Percentiles rank a stretch among this genome's conserved stretches.
Conservation (phyloP, 495 filamentous ascomycete genomes). For the Letharia columbiana region DNA sequence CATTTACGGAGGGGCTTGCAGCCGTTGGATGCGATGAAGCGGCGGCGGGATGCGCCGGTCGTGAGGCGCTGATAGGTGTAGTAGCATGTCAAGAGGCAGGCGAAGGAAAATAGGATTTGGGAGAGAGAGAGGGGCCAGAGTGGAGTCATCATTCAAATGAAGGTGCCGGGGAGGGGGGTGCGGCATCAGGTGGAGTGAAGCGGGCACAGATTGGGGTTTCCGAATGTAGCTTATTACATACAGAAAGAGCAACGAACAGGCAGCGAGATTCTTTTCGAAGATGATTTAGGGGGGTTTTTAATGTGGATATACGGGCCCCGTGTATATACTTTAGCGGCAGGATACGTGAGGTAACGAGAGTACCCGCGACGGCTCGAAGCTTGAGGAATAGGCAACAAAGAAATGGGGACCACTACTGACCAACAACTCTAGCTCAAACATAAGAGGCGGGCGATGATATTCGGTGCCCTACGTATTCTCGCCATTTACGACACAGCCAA, state of each 20-base stretch:
- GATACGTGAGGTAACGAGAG: not conserved
- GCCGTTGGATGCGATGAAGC: constrained; percentile 17
- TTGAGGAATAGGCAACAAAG: constrained; percentile 5
- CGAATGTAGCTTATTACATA: not conserved
- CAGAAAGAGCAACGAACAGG: not conserved
- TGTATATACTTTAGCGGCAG: not conserved
- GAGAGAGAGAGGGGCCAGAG: constrained; percentile 4
- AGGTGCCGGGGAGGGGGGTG: no score
- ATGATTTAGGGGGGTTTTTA: no score
- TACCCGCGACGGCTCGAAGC: not conserved
- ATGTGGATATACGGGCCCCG: no score
- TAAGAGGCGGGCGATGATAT: not conserved
- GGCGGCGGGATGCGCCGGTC: constrained; percentile 3
- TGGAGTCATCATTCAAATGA: constrained; percentile 1
- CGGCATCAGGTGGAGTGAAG: no score
- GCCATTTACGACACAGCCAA: not conserved
- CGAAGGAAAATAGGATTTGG: constrained; percentile 2
- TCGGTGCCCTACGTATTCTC: no score
- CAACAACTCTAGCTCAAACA: not conserved
- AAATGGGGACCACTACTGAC: not conserved
- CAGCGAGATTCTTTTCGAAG: not conserved
- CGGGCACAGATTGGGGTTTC: no score
- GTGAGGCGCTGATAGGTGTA: not conserved
- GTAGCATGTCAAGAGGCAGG: not conserved
- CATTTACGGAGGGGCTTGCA: constrained; percentile 16